Evolutionary conservation across 768 basidiomycete species (phyloP).

Genomic region (Trichaptum fuscoviolaceum): DNA sequence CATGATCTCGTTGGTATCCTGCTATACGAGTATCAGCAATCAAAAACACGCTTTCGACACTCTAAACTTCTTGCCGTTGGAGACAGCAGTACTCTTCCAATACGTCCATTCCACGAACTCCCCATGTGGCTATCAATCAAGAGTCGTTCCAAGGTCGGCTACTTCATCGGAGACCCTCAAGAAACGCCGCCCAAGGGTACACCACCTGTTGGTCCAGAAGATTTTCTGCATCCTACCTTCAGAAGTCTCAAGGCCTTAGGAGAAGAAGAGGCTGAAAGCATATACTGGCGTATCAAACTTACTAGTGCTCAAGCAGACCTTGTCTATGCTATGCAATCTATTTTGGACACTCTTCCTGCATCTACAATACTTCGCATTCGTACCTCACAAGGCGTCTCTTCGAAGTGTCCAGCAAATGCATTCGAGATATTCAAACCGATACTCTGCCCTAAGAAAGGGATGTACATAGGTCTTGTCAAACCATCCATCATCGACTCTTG

Average conservation of each 20-base stretch:
- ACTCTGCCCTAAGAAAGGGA: neutral
- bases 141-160: constrained; percentile 13
- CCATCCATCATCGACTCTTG: neutral
- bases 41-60: constrained; percentile 12
- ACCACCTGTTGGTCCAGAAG: neutral
- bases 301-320: constrained; percentile 14
- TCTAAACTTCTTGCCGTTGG: constrained; percentile 14
- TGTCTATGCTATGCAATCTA: constrained; percentile 15
- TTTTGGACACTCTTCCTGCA: constrained; percentile 17
- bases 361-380: constrained; percentile 15
- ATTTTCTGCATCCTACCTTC: neutral
- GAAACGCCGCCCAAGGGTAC: neutral
- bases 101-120: no score
- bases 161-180: constrained; percentile 9
- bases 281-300: constrained; percentile 19
- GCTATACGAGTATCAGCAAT: constrained; percentile 11
- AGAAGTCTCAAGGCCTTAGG: constrained; percentile 6
- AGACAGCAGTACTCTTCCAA: no score
- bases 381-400: constrained; percentile 13
- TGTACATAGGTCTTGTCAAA: neutral
- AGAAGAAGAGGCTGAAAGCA: constrained; percentile 12
- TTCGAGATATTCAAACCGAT: neutral
- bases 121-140: neutral
- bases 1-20: constrained; percentile 18
- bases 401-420: constrained; percentile 11